phyloP scores from a whole-genome alignment of 352 stramenopile species.

The Halophytophthora batemanensis region DNA sequence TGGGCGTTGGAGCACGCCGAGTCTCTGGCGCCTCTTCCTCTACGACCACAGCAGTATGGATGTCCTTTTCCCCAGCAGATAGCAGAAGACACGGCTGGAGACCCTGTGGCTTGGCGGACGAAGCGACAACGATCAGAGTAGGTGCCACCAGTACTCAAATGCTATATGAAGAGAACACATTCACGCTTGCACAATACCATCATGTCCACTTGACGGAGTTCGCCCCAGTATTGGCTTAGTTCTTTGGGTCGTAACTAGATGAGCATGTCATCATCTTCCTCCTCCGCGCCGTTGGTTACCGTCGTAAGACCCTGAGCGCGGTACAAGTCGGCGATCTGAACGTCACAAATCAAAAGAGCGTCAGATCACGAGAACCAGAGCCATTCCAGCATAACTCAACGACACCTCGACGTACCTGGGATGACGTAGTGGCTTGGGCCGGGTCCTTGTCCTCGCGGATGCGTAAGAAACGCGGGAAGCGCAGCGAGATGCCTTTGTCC shows the following conservation, averaged over 20 bases:
- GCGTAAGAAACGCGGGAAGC: slow-evolving; percentile 98
- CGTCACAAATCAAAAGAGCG: too few species aligned
- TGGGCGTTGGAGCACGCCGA: slow-evolving; percentile 35
- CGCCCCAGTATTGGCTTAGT: too few species aligned
- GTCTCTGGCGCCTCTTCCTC: slow-evolving; percentile 36
- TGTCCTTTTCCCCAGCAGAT: too few species aligned
- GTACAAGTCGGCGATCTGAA: slow-evolving; percentile 83
- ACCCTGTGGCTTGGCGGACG: not conserved
- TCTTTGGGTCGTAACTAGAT: slow-evolving; percentile 52
- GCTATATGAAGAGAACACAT: too few species aligned
- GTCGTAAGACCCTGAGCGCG: slow-evolving; percentile 71
- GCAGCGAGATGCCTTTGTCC: slow-evolving; percentile 96
- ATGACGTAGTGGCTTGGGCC: slow-evolving; percentile 93
- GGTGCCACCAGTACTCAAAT: too few species aligned
- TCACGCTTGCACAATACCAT: not conserved
- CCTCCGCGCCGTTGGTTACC: slow-evolving; percentile 53
- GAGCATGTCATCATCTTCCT: slow-evolving; percentile 77
- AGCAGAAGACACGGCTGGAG: not conserved
- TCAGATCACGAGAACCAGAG: slow-evolving; percentile 1
- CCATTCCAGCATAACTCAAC: not conserved
- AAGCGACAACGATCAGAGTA: slow-evolving; percentile 11
- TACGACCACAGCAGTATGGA: slow-evolving; percentile 1
- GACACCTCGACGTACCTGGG: slow-evolving; percentile 81
- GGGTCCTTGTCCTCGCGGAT: slow-evolving; percentile 97
- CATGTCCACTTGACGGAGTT: too few species aligned